Evolutionary conservation across 352 stramenopile species (phyloP).

Genomic region (Phytophthora boehmeriae): DNA sequence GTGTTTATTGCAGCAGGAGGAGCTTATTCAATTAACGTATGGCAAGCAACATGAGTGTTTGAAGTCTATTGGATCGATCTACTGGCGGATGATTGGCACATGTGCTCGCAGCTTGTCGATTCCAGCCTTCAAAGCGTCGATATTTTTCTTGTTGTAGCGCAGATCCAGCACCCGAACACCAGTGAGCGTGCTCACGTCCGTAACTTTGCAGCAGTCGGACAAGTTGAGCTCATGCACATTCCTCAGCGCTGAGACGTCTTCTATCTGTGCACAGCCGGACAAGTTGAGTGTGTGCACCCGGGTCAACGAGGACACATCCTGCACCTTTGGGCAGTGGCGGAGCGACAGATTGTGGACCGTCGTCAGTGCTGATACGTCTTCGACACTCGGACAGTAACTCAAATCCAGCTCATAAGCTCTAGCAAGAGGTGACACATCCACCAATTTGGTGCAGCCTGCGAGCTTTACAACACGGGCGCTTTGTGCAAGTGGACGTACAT

Average conservation of each 20-base stretch:
- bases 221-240: conserved; percentile 66
- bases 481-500: conserved; percentile 36
- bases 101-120: conserved; percentile 33
- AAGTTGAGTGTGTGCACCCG: conserved; percentile 61
- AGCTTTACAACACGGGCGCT: conserved; percentile 60
- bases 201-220: conserved; percentile 58
- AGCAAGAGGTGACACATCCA: conserved; percentile 54
- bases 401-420: conserved; percentile 60
- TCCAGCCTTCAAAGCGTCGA: conserved; percentile 14
- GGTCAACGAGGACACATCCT: conserved; percentile 53
- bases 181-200: conserved; percentile 57
- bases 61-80: conserved; percentile 2
- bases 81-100: conserved; percentile 38
- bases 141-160: conserved; percentile 56
- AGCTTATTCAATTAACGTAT: not conserved
- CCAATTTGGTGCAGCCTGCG: conserved; percentile 51
- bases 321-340: conserved; percentile 56
- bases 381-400: conserved; percentile 64
- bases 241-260: conserved; percentile 49
- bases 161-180: conserved; percentile 65
- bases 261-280: conserved; percentile 52
- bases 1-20: conserved; percentile 6
- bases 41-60: no score
- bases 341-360: conserved; percentile 65
- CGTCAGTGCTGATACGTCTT: conserved; percentile 52